Conservation (phyloP, 306 rosid genomes). For the Prinsepia uniflora region DNA sequence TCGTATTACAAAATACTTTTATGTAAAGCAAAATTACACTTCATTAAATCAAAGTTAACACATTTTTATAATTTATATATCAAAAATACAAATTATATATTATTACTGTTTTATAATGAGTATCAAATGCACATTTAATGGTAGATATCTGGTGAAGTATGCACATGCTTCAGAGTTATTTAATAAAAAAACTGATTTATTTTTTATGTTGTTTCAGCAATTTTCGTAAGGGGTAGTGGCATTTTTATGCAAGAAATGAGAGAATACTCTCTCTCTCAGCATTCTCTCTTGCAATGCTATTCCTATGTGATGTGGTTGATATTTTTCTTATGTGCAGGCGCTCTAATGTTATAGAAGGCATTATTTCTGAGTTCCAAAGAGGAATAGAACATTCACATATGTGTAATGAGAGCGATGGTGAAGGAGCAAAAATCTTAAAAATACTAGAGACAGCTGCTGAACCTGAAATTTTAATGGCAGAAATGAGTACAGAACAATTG, state of each 20-base stretch:
- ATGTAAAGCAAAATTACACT: too few species aligned
- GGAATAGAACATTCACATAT: slow-evolving; percentile 35
- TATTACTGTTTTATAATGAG: not conserved
- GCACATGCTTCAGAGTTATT: not conserved
- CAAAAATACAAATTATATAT: not conserved
- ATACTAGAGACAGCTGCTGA: slow-evolving; percentile 78
- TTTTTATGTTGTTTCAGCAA: not conserved
- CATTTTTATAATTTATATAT: too few species aligned
- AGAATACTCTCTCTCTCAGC: not conserved
- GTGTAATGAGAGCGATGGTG: slow-evolving; percentile 53
- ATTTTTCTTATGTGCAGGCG: slow-evolving; percentile 49
- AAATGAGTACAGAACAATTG: slow-evolving; percentile 82
- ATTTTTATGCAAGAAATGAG: not conserved
- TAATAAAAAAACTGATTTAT: not conserved
- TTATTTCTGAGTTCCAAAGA: slow-evolving; percentile 59
- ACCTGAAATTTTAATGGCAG: slow-evolving; percentile 91
- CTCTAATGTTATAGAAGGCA: slow-evolving; percentile 56
- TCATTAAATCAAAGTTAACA: too few species aligned
- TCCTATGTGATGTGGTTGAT: slow-evolving; percentile 20
- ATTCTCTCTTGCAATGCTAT: slow-evolving; percentile 15
- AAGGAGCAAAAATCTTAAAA: slow-evolving; percentile 76
- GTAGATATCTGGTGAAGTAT: not conserved
- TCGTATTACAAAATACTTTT: too few species aligned
- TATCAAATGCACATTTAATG: not conserved
- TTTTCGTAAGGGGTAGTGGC: not conserved